phyloP scores from a whole-genome alignment of 768 basidiomycete genomes.

The Coprinellus aureogranulatus region DNA sequence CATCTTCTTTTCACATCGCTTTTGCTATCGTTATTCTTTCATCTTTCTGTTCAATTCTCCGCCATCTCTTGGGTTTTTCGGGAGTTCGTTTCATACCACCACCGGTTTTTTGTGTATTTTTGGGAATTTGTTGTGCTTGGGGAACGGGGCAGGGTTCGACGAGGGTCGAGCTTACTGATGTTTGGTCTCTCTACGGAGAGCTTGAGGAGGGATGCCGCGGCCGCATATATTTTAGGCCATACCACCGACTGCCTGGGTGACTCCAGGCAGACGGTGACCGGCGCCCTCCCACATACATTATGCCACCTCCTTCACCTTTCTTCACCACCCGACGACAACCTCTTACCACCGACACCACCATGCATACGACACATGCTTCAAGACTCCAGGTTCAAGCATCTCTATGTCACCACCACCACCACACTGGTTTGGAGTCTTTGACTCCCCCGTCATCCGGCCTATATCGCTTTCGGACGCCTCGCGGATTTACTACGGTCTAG shows the following conservation, averaged over 20 bases:
- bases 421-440: background rate
- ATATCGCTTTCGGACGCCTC: background rate
- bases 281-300: background rate
- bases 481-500: no score
- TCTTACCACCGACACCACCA: background rate
- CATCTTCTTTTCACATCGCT: background rate
- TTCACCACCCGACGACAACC: background rate
- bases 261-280: no score
- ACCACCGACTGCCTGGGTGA: background rate
- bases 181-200: no score
- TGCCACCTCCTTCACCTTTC: background rate
- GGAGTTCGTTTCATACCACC: slow-evolving; percentile 6
- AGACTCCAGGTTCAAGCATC: background rate
- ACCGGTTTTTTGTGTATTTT: background rate
- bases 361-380: background rate
- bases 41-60: background rate
- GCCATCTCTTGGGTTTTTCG: slow-evolving; percentile 6
- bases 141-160: background rate
- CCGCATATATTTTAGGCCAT: slow-evolving; percentile 13
- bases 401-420: background rate
- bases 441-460: background rate
- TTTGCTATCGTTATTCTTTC: slow-evolving; percentile 11
- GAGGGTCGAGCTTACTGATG: no score
- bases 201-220: background rate
- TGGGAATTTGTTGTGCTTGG: slow-evolving; percentile 5